A percentile compares a stretch with the other conserved stretches of the same genome.
Evolutionary conservation across 495 filamentous ascomycete species (phyloP).

Genomic region (Podospora anserina): DNA sequence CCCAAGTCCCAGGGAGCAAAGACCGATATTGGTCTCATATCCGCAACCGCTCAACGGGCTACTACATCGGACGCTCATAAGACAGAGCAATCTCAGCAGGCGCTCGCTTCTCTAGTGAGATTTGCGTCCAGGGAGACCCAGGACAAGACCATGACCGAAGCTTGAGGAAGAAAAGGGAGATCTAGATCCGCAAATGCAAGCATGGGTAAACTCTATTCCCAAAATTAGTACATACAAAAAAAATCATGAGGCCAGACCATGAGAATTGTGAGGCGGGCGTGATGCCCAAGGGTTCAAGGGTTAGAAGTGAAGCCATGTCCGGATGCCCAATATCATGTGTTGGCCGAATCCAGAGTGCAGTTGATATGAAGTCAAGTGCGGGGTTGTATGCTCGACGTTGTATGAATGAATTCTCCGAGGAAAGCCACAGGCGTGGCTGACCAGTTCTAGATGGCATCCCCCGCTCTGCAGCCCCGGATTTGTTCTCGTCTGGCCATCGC

Average conservation of each 20-base stretch:
- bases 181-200: slow-evolving; percentile 21
- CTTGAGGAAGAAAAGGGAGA: slow-evolving; percentile 5
- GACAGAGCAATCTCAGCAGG: slow-evolving; percentile 34
- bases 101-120: slow-evolving; percentile 24
- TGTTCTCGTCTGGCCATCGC: slow-evolving; percentile 3
- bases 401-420: slow-evolving; percentile 1
- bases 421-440: slow-evolving; percentile 25
- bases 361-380: background rate
- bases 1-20: background rate
- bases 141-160: background rate
- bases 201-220: slow-evolving; percentile 14
- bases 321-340: slow-evolving; percentile 6
- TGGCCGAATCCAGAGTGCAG: slow-evolving; percentile 1
- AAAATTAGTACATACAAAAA: background rate
- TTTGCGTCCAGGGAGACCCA: slow-evolving; percentile 9
- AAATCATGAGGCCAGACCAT: slow-evolving; percentile 1
- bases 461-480: background rate
- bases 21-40: slow-evolving; percentile 5
- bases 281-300: background rate
- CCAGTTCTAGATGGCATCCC: background rate
- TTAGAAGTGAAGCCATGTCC: slow-evolving; percentile 1
- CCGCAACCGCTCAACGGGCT: slow-evolving; percentile 15
- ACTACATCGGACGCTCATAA: slow-evolving; percentile 20
- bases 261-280: background rate
- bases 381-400: background rate